Evolutionary conservation across 257 asterid species (phyloP).

Genomic region (Scutellaria baicalensis): DNA sequence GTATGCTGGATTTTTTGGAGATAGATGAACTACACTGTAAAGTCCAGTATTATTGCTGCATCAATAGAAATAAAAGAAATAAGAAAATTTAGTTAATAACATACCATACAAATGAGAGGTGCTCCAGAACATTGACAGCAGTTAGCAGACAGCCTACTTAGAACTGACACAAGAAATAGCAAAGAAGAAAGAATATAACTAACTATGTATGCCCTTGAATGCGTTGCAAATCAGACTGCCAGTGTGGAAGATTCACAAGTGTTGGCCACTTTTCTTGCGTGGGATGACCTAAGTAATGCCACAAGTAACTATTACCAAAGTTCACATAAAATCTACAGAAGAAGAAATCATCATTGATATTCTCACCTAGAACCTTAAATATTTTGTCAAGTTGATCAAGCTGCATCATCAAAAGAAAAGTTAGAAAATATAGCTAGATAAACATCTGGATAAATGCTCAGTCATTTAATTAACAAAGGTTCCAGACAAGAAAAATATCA

Average conservation of each 20-base stretch:
- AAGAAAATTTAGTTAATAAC: not conserved
- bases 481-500: conserved; percentile 10
- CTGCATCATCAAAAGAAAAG: conserved; percentile 42
- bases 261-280: conserved; percentile 93
- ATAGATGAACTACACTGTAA: conserved; percentile 69
- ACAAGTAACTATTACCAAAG: conserved; percentile 15
- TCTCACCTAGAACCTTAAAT: conserved; percentile 91
- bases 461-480: conserved; percentile 3
- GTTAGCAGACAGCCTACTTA: conserved; percentile 9
- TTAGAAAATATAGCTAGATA: conserved; percentile 12
- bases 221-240: conserved; percentile 78
- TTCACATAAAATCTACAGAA: not conserved
- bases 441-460: not conserved
- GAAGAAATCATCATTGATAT: conserved; percentile 16
- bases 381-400: conserved; percentile 98
- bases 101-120: not conserved
- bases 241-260: conserved; percentile 88
- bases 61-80: conserved; percentile 5
- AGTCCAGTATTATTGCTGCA: conserved; percentile 92
- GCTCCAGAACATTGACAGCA: conserved; percentile 4
- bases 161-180: not conserved
- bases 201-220: conserved; percentile 95
- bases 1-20: conserved; percentile 82
- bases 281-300: conserved; percentile 73
- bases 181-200: conserved; percentile 23